These are phyloP conservation scores for Marchantia polymorpha DNA, from an alignment of 225 moss, liverwort and hornwort genomes.

Conservation along the genomic window DNA sequence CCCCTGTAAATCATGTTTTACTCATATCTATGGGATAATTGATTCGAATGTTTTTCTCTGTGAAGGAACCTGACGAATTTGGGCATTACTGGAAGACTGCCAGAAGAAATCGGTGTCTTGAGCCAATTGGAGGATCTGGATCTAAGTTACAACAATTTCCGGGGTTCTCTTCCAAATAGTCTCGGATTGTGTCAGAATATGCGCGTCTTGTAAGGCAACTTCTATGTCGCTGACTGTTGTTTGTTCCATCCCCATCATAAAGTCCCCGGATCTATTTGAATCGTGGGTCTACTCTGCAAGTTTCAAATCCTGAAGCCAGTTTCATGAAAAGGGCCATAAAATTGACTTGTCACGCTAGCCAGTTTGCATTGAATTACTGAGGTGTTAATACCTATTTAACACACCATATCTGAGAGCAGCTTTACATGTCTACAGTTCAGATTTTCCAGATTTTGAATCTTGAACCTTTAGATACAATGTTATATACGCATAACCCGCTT, in stretches of 20 bases:
- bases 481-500: neutral
- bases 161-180: neutral
- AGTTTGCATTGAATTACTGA: too few species aligned
- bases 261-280: neutral
- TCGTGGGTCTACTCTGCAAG: neutral
- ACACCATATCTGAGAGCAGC: neutral
- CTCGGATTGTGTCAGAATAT: constrained; percentile 3
- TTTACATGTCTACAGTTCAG: neutral
- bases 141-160: neutral
- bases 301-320: too few species aligned
- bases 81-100: neutral
- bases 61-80: neutral
- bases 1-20: too few species aligned
- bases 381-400: neutral
- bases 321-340: too few species aligned
- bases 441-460: too few species aligned
- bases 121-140: constrained; percentile 3
- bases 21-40: too few species aligned
- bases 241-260: neutral
- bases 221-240: neutral
- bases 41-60: too few species aligned
- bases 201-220: constrained; percentile 10
- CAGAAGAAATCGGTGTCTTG: constrained; percentile 4
- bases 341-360: too few species aligned
- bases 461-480: too few species aligned